Base-by-base conservation (phyloP, 257 asterid genomes). In the Scutellaria barbata region DNA sequence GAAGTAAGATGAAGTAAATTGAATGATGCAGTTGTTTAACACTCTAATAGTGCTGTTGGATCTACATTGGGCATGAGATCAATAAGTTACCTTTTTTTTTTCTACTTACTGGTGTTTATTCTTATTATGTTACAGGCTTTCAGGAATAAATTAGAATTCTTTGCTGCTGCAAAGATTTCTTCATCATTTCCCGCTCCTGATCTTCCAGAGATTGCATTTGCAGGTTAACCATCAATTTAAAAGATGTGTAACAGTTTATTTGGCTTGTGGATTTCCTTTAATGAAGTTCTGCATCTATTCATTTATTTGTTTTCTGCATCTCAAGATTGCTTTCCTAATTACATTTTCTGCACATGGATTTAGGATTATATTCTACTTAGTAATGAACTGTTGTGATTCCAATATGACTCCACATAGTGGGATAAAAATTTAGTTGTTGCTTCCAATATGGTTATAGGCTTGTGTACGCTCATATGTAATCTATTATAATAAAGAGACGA, bases 141-240 rank as follows among this genome's bases (percentile, higher is more conserved):
- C 85, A 87, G 96, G 85, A 95, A 92, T 74, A 88, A 84, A 75
- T 69, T 95, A 82, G 89, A 80, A 67, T 95, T 92, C 85, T 89
- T 84, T 69, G 99, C 99, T 66, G 98, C 99, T 76, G 99, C 99
- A 52, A 95, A 95, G 86, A 53, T 82, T 73, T 87, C 97, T 10
- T 92, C 95, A n/a, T 92, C 99, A 55, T 88, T 95, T 45, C 99
- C 98, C 33, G 69, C 90, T 71, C 94, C 89, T 62, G 97, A 92
- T 42, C 96, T 88, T 79, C 95, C 97, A 39, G 98, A 95, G 89
- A 89, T 95, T 82, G 99, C 99, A 52, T 95, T 95, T 85, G 99
- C 99, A 82, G 99, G 99, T 92, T 25, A 20, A n/a, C 37, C 33
- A 37, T 61, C 65, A 60, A 33, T 66, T 55, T 68, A 25, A 53